phyloP scores from a whole-genome alignment of 108 stramenopile genomes.

The Nannochloropsis salina region DNA sequence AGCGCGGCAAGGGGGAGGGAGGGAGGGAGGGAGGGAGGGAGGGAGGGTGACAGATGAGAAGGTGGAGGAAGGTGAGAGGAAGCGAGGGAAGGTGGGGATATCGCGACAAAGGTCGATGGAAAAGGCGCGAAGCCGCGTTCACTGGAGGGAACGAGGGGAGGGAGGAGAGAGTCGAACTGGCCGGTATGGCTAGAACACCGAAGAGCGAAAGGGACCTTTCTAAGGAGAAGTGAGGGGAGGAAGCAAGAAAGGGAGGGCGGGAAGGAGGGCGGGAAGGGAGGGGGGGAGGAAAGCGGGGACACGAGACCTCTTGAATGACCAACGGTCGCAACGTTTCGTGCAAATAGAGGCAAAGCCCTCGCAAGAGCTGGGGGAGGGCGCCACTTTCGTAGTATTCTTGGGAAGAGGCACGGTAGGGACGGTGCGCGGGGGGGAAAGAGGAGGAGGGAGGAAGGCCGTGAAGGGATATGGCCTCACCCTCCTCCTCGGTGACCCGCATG shows the following conservation, averaged over 20 bases:
- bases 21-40: conserved; percentile 10
- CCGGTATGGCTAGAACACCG: no score
- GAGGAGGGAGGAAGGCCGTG: background rate
- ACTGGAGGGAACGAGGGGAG: no score
- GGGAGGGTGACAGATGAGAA: background rate
- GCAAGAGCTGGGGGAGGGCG: background rate
- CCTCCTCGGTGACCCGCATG: background rate
- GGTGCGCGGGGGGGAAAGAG: background rate
- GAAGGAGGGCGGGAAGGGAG: background rate
- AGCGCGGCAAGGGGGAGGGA: background rate
- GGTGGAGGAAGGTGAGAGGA: background rate
- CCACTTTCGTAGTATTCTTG: background rate
- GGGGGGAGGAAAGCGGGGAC: background rate
- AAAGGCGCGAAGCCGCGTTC: no score
- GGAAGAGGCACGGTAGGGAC: background rate
- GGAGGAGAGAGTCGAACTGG: no score
- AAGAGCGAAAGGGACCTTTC: no score
- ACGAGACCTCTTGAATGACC: background rate
- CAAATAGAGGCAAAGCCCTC: background rate
- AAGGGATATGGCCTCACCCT: background rate
- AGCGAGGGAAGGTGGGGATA: background rate
- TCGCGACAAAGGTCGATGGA: no score
- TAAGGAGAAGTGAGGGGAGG: background rate
- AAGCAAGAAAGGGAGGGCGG: background rate
- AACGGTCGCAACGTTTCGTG: background rate